These are phyloP conservation scores for Funneliformis mosseae DNA, from an alignment of 192 early-diverging fungal genomes.

Conservation along the genomic window DNA sequence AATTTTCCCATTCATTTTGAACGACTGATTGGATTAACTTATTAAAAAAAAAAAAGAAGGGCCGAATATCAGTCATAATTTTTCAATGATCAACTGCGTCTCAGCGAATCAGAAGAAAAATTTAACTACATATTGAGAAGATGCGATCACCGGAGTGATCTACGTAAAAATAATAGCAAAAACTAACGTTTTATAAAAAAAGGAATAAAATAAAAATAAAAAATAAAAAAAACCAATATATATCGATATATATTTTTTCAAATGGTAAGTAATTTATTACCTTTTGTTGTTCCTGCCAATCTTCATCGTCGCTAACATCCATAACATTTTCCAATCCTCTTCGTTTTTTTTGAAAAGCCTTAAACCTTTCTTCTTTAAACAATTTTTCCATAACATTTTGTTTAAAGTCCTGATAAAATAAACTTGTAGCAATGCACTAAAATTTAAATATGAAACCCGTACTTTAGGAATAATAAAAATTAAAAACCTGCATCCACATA, in stretches of 20 bases:
- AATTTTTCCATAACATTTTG: slow-evolving; percentile 28
- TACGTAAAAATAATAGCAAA: not conserved
- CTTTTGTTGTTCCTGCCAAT: slow-evolving; percentile 33
- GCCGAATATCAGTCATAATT: not conserved
- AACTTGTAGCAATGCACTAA: not conserved
- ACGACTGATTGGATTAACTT: slow-evolving; percentile 26
- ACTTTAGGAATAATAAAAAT: not conserved
- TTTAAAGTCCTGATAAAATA: slow-evolving; percentile 29
- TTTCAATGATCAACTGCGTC: not conserved
- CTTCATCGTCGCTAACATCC: slow-evolving; percentile 36
- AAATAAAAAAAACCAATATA: not conserved
- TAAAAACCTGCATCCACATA: slow-evolving; percentile 36
- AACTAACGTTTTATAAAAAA: not conserved
- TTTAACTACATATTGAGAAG: too few species aligned
- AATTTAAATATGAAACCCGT: not conserved
- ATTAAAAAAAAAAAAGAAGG: not conserved
- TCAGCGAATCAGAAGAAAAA: not conserved
- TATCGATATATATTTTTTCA: not conserved
- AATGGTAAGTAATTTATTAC: not conserved
- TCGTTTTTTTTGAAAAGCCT: slow-evolving; percentile 36
- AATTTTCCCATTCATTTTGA: slow-evolving; percentile 15
- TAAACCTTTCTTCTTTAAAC: slow-evolving; percentile 38
- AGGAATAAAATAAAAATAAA: too few species aligned
- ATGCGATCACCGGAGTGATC: not conserved
- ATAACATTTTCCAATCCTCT: slow-evolving; percentile 21